Evolutionary conservation across 768 basidiomycete genomes (phyloP), one percentile per base, ranked within the genome.

Genomic region (Rhizopogon roseolus): DNA sequence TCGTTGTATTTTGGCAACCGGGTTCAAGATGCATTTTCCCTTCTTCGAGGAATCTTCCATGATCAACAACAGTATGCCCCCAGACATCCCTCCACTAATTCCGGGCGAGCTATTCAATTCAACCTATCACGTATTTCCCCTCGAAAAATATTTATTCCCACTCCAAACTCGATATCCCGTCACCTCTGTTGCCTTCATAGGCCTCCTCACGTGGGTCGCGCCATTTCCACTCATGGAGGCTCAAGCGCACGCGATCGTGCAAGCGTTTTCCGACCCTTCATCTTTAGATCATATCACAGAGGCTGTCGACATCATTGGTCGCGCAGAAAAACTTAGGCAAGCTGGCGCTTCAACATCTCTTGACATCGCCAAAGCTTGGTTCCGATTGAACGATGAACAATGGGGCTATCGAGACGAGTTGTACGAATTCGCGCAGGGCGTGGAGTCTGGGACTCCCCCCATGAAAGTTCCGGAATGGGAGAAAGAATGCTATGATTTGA

Each of bases 181-280:
- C 1, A 63, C 74, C 1, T 77, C 77, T 5, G 62, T 90, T 39
- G 86, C 81, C 8, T 90, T 93, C 66, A 71, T 88, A 49, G 81
- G 88, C 2, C 77, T 91, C 10, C 74, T 75, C 1, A 64, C 74
- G 27, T 71, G 73, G 34, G 81, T 90, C 22, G 77, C 77, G 0
- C 93, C 93, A 3, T 79, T 95, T 54, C 92, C 90, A 1, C 62
- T 93, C 0, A 74, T 86, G 45, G 91, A 97, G 67, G 81, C 81
- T 0, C 94, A 96, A 68, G 85, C 86, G 0, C 80, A 78, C 0
- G 85, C 82, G 2, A 75, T 81, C 6, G 65, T 84, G 19, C 73
- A 74, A 22, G 80, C 77, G 0, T 86, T 89, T 55, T 71, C 71
- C 13, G 60, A 81, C 49, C 82, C 81, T 1, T 64, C 65, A 25